A percentile compares a stretch with the other conserved stretches of the same genome.
Conservation (phyloP, 1,284 basidiomycete genomes). For the Ustilago tritici region DNA sequence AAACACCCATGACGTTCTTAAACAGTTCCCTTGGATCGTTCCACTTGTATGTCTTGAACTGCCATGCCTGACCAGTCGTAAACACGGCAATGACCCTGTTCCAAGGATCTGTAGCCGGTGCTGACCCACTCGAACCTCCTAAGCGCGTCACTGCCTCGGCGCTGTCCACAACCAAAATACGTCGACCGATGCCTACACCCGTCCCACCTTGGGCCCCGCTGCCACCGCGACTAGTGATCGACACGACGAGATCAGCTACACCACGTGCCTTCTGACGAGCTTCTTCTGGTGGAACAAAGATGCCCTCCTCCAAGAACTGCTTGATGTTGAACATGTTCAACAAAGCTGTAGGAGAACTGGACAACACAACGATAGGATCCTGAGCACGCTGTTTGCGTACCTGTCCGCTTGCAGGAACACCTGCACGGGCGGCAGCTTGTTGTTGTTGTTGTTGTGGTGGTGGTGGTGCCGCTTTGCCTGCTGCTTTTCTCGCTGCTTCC, state of each 20-base stretch:
- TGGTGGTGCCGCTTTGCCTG: slow-evolving; percentile 36
- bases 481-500: slow-evolving; percentile 54
- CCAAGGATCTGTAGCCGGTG: slow-evolving; percentile 68
- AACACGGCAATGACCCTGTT: slow-evolving; percentile 95
- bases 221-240: slow-evolving; percentile 56
- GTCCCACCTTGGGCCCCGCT: slow-evolving; percentile 16
- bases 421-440: slow-evolving; percentile 21
- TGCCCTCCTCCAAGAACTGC: slow-evolving; percentile 87
- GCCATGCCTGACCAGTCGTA: slow-evolving; percentile 97
- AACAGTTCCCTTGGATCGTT: slow-evolving; percentile 89
- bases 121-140: slow-evolving; percentile 71
- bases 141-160: slow-evolving; percentile 92
- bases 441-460: background rate
- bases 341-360: slow-evolving; percentile 91
- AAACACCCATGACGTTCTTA: slow-evolving; percentile 77
- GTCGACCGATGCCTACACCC: slow-evolving; percentile 69
- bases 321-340: slow-evolving; percentile 99
- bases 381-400: slow-evolving; percentile 63
- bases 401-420: slow-evolving; percentile 28
- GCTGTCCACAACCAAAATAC: slow-evolving; percentile 86
- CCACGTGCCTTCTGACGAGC: slow-evolving; percentile 62
- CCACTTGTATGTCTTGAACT: slow-evolving; percentile 97
- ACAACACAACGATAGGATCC: slow-evolving; percentile 93
- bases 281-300: slow-evolving; percentile 73
- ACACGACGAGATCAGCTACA: slow-evolving; percentile 57